Evolutionary conservation across 495 filamentous ascomycete genomes (phyloP), one percentile per base, ranked within the genome.

Genomic region (Penicillium silybi): DNA sequence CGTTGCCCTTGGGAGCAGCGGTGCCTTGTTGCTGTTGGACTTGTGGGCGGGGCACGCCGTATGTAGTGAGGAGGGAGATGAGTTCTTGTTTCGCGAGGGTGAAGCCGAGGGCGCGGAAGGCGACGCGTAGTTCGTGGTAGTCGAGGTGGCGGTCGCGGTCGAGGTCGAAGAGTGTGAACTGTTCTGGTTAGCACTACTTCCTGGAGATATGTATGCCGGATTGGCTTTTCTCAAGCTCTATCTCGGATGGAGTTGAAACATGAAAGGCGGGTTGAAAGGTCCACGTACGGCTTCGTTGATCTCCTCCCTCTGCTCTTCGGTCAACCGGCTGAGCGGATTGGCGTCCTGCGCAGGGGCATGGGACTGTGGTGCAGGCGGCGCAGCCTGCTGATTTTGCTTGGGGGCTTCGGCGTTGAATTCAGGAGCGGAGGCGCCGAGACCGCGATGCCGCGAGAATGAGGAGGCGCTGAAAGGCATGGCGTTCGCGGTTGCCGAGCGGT

Each of bases 81-180:
- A 95, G 86, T 63, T 95, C 90, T 58, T 83, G 68, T 71, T 95
- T 95, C 23, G 87, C 81, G 39, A 90, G 80, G 47, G 90, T 91
- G 79, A 97, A 97, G 58, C 92, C 92, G 15, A 97, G 84, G 6
- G 92, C 92, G 73, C 95, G 93, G 66, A 97, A 89, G 53, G 93
- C 90, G 76, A 97, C 95, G 75, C 93, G 92, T 67, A 97, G 88
- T 70, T 97, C 92, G 70, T 96, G 92, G 82, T 96, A 97, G 70
- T 96, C 92, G 57, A 97, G 90, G 61, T 88, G 81, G 46, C 83
- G 80, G 76, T 97, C 92, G 72, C 92, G 92, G 80, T 97, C 93
- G 52, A 96, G 87, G 71, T 97, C 92, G 77, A 97, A 97, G 66
- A 97, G 87, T 48, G 83, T 85, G 74, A 97, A 97, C 92, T 97